Conservation (phyloP, 805 yeast genomes). For the Candida anglica region DNA sequence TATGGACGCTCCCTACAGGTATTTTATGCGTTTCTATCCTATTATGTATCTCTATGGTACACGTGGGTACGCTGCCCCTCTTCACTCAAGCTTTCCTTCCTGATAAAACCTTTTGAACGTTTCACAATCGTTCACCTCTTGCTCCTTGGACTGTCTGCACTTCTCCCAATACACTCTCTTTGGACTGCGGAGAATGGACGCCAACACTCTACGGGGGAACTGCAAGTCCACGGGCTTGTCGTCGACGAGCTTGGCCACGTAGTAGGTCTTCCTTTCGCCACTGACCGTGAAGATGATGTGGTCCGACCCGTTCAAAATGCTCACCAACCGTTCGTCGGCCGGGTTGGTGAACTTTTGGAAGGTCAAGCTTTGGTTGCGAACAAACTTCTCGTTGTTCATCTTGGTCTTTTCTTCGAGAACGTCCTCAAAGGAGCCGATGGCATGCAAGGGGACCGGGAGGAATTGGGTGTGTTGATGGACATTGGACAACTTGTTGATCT, state of each 20-base stretch:
- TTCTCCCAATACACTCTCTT: constrained; percentile 73
- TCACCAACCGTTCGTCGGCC: constrained; percentile 12
- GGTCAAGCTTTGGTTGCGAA: constrained; percentile 37
- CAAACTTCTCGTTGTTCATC: constrained; percentile 45
- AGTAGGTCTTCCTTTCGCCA: constrained; percentile 12
- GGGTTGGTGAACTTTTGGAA: constrained; percentile 33
- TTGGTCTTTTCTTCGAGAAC: constrained; percentile 41
- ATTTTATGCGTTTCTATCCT: too few species aligned
- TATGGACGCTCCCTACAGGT: too few species aligned
- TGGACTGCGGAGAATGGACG: constrained; percentile 56
- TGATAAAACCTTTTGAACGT: constrained; percentile 53
- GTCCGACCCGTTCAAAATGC: constrained; percentile 27
- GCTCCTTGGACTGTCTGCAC: constrained; percentile 60
- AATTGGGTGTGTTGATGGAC: constrained; percentile 77
- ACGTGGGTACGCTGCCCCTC: too few species aligned
- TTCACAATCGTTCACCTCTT: constrained; percentile 63
- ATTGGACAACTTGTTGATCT: constrained; percentile 58
- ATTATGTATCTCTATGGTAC: too few species aligned
- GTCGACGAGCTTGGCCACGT: constrained; percentile 16
- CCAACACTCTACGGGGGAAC: constrained; percentile 78
- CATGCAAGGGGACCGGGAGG: constrained; percentile 58
- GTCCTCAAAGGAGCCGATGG: constrained; percentile 39
- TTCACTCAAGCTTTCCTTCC: too few species aligned
- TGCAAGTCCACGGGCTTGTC: constrained; percentile 62
- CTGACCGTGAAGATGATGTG: constrained; percentile 32